Conservation (phyloP, 1,139 yeast species). For the Protomyces arabidopsidicola region DNA sequence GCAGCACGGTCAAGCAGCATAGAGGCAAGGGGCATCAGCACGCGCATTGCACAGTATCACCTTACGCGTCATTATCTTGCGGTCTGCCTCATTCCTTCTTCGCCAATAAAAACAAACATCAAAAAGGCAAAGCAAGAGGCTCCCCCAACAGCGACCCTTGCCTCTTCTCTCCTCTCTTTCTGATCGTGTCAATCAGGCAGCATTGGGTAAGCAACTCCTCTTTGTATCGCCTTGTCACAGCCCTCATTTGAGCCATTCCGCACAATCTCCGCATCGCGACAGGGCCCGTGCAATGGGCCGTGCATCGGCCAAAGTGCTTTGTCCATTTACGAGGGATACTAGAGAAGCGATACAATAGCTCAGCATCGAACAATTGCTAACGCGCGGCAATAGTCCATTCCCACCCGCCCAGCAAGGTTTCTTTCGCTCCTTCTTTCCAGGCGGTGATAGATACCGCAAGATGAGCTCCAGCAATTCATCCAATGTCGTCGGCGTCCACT, state of each 20-base stretch:
- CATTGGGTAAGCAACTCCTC: neutral
- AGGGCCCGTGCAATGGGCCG: too few relatives aligned
- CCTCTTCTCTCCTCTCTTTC: neutral
- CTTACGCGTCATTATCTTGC: too few relatives aligned
- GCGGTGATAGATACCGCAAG: constrained; percentile 7
- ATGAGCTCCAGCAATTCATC: constrained; percentile 34
- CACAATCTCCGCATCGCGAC: too few relatives aligned
- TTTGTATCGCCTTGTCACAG: too few relatives aligned
- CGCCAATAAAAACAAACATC: neutral
- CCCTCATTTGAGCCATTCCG: too few relatives aligned
- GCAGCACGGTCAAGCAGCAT: too few relatives aligned
- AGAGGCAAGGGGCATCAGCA: too few relatives aligned
- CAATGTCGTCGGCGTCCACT: constrained; percentile 66
- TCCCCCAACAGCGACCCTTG: neutral
- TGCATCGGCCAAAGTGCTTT: too few relatives aligned
- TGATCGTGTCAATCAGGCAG: neutral
- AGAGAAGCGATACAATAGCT: too few relatives aligned
- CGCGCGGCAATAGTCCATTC: constrained; percentile 3
- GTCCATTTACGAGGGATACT: too few relatives aligned
- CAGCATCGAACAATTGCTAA: too few relatives aligned
- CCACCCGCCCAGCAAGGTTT: constrained; percentile 7
- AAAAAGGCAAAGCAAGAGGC: neutral
- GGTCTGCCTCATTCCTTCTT: neutral
- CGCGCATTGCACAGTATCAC: too few relatives aligned
- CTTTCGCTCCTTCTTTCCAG: constrained; percentile 14